Base-by-base conservation (phyloP, 225 moss, liverwort and hornwort genomes). In the Neckera pumila region DNA sequence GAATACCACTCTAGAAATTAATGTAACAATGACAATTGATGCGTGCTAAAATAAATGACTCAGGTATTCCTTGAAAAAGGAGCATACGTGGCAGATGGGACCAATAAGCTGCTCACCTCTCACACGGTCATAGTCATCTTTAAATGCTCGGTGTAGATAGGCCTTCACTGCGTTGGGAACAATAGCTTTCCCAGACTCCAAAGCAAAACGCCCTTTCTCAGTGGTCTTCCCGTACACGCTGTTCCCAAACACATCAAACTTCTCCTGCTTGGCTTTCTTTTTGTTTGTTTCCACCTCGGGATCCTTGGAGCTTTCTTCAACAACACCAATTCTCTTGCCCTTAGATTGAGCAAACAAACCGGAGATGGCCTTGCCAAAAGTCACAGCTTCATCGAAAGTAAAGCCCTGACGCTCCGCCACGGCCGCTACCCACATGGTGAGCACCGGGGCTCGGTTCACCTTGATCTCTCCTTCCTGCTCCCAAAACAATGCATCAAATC, bases 361-460 rank as follows among this genome's bases (percentile, higher is more conserved):
- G 51, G 94, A 85, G 42, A 94, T 93, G 27, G 92, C 92, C 86
- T 91, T 94, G 74, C 94, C 94, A 10, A 92, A 94, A 14, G 92
- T 93, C n/a, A 94, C 90, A 19, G 93, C 94, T 82, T 94, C 93
- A 47, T 94, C 93, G 51, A 94, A 94, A 22, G 89, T 94, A 43
- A 92, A 94, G 17, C 94, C 94, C 84, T 94, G 91, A 11, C 92
- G 87, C 92, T 94, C 93, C 40, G 91, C 94, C 83, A 93, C 94
- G 14, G 93, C 94, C 31, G 93, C 92, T 18, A 94, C 94, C 94
- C 94, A 94, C 93, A 94, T 66, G 51, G 93, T 94, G 21, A 94
- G 92, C 61, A 94, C 94, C 25, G 94, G 93, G 26, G 94, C 93
- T 70, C 94, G 89, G 84, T 94, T 94, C 61, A 94, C 91, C 76